These are phyloP conservation scores for Xylariaceae sp. DNA, from an alignment of 2,329 filamentous ascomycete genomes.

Conservation along the genomic window DNA sequence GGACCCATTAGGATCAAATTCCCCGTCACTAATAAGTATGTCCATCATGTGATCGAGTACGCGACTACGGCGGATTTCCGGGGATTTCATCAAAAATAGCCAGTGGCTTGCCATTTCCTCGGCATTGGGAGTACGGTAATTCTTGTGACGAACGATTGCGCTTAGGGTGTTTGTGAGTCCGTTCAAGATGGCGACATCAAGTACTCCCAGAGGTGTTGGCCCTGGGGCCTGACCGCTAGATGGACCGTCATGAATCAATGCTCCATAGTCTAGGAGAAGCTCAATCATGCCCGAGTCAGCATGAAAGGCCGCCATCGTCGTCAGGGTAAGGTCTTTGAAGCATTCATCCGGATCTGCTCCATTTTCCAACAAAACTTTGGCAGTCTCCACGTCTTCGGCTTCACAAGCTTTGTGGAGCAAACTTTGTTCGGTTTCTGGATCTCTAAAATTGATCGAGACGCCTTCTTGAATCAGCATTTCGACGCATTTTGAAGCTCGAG, in stretches of 20 bases:
- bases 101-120: conserved; percentile 15
- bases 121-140: conserved; percentile 9
- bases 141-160: conserved; percentile 8
- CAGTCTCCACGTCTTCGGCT: neutral
- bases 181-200: conserved; percentile 15
- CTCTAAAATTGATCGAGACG: conserved; percentile 2
- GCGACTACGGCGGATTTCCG: too few species aligned
- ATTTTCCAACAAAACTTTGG: conserved; percentile 10
- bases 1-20: conserved; percentile 1
- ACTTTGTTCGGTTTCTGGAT: neutral
- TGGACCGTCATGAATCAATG: conserved; percentile 13
- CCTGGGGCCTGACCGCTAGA: neutral
- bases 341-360: conserved; percentile 21
- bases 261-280: conserved; percentile 19
- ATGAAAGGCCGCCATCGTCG: conserved; percentile 1
- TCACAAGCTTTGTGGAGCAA: conserved; percentile 14
- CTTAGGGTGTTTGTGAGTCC: neutral
- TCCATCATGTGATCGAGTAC: neutral
- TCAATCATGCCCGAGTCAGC: conserved; percentile 3
- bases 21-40: neutral
- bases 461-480: conserved; percentile 13
- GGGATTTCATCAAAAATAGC: neutral
- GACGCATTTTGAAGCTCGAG: neutral
- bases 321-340: neutral
- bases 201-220: conserved; percentile 1